Conservation (phyloP, 2,329 filamentous ascomycete species). For the Trichoderma gracile region DNA sequence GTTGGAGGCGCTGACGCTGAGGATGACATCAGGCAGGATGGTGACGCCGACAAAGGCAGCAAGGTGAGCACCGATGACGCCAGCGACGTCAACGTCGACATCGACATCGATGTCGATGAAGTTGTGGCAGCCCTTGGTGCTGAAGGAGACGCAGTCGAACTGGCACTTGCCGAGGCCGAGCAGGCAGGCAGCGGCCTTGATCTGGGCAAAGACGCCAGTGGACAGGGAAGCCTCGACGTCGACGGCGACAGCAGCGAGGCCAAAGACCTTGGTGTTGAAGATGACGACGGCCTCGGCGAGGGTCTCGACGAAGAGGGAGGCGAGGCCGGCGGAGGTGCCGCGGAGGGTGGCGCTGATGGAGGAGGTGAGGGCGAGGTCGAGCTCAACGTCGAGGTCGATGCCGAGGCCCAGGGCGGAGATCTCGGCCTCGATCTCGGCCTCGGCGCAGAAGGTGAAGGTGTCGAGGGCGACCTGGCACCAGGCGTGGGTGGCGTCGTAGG, state of each 20-base stretch:
- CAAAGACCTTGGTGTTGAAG: conserved; percentile 42
- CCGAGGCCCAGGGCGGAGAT: conserved; percentile 32
- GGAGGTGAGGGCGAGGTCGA: conserved; percentile 28
- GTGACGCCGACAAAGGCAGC: conserved; percentile 37
- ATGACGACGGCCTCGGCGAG: conserved; percentile 38
- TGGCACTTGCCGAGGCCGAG: conserved; percentile 39
- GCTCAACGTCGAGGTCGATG: conserved; percentile 31
- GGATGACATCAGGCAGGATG: conserved; percentile 37
- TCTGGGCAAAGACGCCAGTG: conserved; percentile 32
- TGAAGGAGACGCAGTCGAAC: conserved; percentile 44
- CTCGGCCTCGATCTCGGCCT: conserved; percentile 35
- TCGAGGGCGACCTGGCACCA: conserved; percentile 41
- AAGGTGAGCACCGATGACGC: conserved; percentile 31
- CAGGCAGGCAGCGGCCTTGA: conserved; percentile 35
- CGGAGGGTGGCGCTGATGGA: conserved; percentile 38
- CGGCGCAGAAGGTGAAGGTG: conserved; percentile 40
- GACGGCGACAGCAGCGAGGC: conserved; percentile 33
- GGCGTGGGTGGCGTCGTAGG: conserved; percentile 38
- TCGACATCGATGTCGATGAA: conserved; percentile 40
- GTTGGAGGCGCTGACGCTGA: conserved; percentile 34
- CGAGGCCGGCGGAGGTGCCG: conserved; percentile 37
- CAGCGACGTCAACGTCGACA: conserved; percentile 36
- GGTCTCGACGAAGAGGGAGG: conserved; percentile 38
- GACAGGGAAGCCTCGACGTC: conserved; percentile 34
- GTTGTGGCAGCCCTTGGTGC: conserved; percentile 43